A percentile compares a stretch with the other conserved stretches of the same genome.
Evolutionary conservation across 164 flowering plant species (phyloP).

Genomic region (Cinnamomum chago): DNA sequence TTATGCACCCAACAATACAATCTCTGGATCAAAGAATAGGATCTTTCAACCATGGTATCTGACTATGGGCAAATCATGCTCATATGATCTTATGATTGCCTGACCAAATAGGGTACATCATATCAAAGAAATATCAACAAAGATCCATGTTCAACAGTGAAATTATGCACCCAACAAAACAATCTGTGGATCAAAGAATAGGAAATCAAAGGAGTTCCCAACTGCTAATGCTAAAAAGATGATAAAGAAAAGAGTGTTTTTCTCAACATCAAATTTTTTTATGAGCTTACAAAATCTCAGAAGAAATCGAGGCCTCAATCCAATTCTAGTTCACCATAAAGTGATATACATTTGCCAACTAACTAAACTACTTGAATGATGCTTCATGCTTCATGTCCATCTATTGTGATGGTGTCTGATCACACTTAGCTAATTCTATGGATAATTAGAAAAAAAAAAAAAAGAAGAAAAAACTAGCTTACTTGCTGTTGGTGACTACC

Average conservation of each 20-base stretch:
- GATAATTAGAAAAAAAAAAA: background rate
- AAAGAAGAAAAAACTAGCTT: conserved; percentile 33
- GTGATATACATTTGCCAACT: background rate
- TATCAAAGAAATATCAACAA: too few species aligned
- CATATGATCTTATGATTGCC: too few species aligned
- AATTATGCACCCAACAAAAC: background rate
- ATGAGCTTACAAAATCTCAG: background rate
- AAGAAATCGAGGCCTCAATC: background rate
- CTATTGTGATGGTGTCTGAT: background rate
- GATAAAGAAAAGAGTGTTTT: background rate
- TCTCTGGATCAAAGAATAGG: background rate
- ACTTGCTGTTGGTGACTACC: conserved; percentile 87
- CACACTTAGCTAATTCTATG: background rate
- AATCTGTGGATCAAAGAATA: background rate
- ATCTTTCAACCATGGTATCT: too few species aligned
- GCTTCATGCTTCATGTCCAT: background rate
- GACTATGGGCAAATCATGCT: too few species aligned
- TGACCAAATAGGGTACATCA: too few species aligned
- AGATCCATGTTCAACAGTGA: too few species aligned
- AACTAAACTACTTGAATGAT: background rate
- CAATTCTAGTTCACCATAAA: background rate
- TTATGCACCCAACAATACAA: background rate
- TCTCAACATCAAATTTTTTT: background rate
- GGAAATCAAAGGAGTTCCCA: too few species aligned
- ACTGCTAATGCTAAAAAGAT: background rate